Evolutionary conservation across 75 land plant genomes (phyloP).

Genomic region (Pinus albicaulis): DNA sequence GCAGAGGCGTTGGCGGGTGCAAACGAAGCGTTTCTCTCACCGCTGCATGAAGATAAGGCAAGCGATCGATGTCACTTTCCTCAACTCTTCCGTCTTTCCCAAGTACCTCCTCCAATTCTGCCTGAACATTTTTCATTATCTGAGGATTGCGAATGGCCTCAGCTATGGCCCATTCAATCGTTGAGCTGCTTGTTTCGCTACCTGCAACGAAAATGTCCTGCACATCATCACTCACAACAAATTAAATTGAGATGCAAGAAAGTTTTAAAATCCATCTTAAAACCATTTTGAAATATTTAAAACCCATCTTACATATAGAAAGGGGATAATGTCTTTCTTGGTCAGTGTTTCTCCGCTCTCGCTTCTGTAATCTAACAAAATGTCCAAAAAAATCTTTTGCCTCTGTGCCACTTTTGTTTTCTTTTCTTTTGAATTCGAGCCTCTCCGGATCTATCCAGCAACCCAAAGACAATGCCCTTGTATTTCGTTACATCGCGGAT

Average conservation of each 20-base stretch:
- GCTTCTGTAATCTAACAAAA: neutral
- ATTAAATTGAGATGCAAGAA: too few species aligned
- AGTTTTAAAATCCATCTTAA: too few species aligned
- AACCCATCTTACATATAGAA: too few species aligned
- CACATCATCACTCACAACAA: neutral
- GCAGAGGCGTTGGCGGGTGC: constrained; percentile 23
- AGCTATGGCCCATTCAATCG: constrained; percentile 22
- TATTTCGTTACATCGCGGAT: constrained; percentile 1
- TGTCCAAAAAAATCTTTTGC: constrained; percentile 11
- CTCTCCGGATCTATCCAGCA: constrained; percentile 9
- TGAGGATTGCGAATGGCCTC: constrained; percentile 14
- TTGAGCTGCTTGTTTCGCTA: neutral
- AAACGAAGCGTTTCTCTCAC: constrained; percentile 32
- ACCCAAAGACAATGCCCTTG: neutral
- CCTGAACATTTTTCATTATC: too few species aligned
- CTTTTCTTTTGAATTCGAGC: neutral
- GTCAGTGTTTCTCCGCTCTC: neutral
- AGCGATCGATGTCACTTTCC: constrained; percentile 14
- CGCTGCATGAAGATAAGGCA: too few species aligned
- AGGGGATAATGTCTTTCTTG: too few species aligned
- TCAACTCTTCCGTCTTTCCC: neutral
- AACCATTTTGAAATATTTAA: too few species aligned
- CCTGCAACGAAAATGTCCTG: constrained; percentile 1
- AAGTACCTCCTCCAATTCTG: constrained; percentile 1
- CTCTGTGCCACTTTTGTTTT: neutral